Percentiles rank a stretch among this genome's conserved stretches.
Conservation (phyloP, 768 basidiomycete genomes). For the Suillus sp. region DNA sequence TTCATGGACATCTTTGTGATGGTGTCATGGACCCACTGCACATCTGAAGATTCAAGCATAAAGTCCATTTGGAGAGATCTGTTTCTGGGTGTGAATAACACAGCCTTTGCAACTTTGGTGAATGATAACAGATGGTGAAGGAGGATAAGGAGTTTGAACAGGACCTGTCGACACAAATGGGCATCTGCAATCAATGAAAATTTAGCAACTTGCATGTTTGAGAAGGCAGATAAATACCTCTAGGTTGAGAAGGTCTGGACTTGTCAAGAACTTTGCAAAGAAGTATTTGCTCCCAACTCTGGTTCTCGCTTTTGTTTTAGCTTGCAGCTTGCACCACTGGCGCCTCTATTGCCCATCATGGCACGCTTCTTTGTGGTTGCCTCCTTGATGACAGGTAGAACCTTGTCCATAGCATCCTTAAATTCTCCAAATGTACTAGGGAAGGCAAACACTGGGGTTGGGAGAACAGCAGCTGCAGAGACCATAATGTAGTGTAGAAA, state of each 20-base stretch:
- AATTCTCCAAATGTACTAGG: constrained; percentile 63
- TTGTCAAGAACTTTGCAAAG: constrained; percentile 92
- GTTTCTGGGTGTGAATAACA: constrained; percentile 65
- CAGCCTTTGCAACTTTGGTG: constrained; percentile 64
- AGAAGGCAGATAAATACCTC: constrained; percentile 55
- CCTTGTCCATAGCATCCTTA: constrained; percentile 67
- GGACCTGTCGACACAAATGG: constrained; percentile 89
- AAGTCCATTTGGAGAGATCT: constrained; percentile 85
- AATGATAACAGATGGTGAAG: constrained; percentile 75
- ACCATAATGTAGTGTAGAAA: constrained; percentile 90
- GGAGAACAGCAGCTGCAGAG: constrained; percentile 82
- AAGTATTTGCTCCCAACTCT: constrained; percentile 77
- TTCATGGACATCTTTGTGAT: constrained; percentile 53
- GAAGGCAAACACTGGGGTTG: constrained; percentile 70
- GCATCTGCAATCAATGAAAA: constrained; percentile 76
- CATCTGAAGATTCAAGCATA: constrained; percentile 64
- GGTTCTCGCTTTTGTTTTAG: constrained; percentile 70
- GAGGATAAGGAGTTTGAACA: constrained; percentile 85
- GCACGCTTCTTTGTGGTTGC: constrained; percentile 87
- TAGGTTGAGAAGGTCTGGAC: constrained; percentile 81
- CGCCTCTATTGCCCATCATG: constrained; percentile 76
- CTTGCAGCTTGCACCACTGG: constrained; percentile 35
- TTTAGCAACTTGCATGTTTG: constrained; percentile 15
- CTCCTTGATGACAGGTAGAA: constrained; percentile 79
- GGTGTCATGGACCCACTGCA: constrained; percentile 77